phyloP scores from a whole-genome alignment of 2,329 filamentous ascomycete species.

The Colletotrichum sansevieriae region DNA sequence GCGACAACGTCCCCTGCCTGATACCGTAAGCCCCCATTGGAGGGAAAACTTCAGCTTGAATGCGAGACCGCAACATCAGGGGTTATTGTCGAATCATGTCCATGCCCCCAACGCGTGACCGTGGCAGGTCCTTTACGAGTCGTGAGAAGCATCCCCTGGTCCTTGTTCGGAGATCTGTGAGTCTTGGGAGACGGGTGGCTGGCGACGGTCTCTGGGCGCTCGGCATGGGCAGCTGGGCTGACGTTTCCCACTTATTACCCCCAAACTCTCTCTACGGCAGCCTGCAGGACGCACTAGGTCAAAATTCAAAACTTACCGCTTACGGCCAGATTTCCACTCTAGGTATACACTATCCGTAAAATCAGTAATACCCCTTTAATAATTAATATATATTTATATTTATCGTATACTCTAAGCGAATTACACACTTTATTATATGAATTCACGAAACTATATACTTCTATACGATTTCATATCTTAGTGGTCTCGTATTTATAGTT shows the following conservation, averaged over 20 bases:
- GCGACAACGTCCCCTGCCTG: not conserved
- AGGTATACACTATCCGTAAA: no score
- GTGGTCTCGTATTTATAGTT: no score
- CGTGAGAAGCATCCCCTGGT: not conserved
- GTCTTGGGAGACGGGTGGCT: slow-evolving; percentile 27
- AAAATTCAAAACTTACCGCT: no score
- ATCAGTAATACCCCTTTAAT: no score
- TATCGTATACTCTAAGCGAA: no score
- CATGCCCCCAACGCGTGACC: not conserved
- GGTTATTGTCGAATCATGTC: slow-evolving; percentile 25
- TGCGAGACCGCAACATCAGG: slow-evolving; percentile 10
- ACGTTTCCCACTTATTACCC: slow-evolving; percentile 22
- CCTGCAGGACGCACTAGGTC: no score
- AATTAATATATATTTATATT: no score
- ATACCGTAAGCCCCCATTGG: slow-evolving; percentile 16
- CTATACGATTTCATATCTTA: no score
- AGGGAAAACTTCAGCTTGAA: slow-evolving; percentile 37
- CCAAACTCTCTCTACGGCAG: slow-evolving; percentile 38
- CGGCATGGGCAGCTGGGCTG: not conserved
- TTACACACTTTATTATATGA: no score
- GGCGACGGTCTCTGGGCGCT: not conserved
- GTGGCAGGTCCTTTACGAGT: not conserved
- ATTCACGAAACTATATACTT: no score
- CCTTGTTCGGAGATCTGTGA: not conserved
- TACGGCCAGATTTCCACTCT: no score